phyloP scores from a whole-genome alignment of 768 basidiomycete species.

The Hydnum rufescens region DNA sequence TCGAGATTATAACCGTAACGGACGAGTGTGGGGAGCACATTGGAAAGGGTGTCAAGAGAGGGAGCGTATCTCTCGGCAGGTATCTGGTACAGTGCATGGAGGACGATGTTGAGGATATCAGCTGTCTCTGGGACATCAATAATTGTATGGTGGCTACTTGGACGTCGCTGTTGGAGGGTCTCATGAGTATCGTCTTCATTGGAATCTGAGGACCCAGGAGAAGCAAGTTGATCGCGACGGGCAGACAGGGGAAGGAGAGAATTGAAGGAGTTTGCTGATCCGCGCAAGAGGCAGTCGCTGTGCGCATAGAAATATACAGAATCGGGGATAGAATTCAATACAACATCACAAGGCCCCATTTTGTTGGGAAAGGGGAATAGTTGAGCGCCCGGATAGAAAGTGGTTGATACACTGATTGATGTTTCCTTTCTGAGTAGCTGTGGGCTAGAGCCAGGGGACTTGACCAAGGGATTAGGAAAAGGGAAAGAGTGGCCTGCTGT shows the following conservation, averaged over 20 bases:
- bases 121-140: conserved; percentile 37
- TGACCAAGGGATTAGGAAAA: too few relatives aligned
- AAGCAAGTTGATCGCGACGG: background rate
- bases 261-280: conserved; percentile 46
- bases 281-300: conserved; percentile 31
- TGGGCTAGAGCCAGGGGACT: too few relatives aligned
- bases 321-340: conserved; percentile 50
- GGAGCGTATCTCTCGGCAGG: conserved; percentile 9
- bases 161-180: background rate
- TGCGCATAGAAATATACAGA: conserved; percentile 75
- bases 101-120: conserved; percentile 11
- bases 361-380: conserved; percentile 21
- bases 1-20: conserved; percentile 40
- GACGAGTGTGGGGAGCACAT: conserved; percentile 35
- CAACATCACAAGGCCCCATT: conserved; percentile 23
- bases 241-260: conserved; percentile 22
- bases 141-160: conserved; percentile 24
- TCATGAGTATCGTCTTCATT: background rate
- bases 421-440: conserved; percentile 11
- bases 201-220: background rate
- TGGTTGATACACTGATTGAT: conserved; percentile 61
- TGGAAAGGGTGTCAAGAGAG: conserved; percentile 34
- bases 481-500: too few relatives aligned
- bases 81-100: conserved; percentile 10
- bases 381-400: conserved; percentile 49